Conservation (phyloP, 371 early-diverging fungal genomes). For the Phascolomyces articulosus region DNA sequence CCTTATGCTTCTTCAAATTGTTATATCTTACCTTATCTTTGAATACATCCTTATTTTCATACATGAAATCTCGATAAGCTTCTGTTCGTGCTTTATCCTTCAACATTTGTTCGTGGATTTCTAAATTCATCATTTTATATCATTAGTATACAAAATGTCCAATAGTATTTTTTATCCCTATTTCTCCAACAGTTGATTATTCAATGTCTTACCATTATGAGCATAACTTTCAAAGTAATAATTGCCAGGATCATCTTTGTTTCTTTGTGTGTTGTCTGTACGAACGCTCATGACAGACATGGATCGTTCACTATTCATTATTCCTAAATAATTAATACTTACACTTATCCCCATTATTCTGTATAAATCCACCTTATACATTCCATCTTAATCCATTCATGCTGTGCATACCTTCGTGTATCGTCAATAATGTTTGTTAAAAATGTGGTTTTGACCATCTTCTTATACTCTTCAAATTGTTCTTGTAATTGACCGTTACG, state of each 20-base stretch:
- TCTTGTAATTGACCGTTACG: conserved; percentile 47
- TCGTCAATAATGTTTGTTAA: conserved; percentile 57
- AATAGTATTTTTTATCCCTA: too few relatives aligned
- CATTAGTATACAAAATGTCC: too few relatives aligned
- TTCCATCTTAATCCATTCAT: too few relatives aligned
- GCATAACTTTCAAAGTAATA: conserved; percentile 90
- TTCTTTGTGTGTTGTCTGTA: neutral
- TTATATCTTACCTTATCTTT: conserved; percentile 69
- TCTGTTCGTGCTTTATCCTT: conserved; percentile 84
- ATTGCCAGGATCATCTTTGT: conserved; percentile 50
- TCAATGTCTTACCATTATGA: conserved; percentile 54
- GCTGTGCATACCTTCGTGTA: conserved; percentile 19
- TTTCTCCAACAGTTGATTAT: too few relatives aligned
- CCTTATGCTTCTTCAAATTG: neutral
- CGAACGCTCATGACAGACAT: conserved; percentile 13
- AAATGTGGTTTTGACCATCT: conserved; percentile 72
- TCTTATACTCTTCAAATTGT: conserved; percentile 73
- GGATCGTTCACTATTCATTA: conserved; percentile 13
- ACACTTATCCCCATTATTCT: too few relatives aligned
- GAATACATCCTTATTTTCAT: conserved; percentile 83
- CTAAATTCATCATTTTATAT: too few relatives aligned
- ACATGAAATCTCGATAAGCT: conserved; percentile 80
- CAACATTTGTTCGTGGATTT: conserved; percentile 69
- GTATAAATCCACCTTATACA: too few relatives aligned
- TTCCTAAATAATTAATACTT: too few relatives aligned